Conservation (phyloP, 1,139 yeast species). For the Pichia sp. region DNA sequence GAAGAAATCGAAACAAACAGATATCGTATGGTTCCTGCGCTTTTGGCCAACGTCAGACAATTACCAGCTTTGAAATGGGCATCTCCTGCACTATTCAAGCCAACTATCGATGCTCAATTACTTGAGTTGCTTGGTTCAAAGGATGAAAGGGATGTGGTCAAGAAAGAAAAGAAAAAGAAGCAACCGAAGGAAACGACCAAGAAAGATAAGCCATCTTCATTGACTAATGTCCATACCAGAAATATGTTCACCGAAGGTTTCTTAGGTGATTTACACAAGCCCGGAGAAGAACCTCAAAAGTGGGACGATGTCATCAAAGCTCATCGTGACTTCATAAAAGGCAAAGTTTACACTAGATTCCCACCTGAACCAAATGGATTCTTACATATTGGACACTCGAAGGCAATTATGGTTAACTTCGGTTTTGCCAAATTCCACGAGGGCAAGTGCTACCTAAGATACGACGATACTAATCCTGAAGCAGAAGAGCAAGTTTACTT, state of each 20-base stretch:
- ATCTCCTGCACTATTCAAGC: conserved; percentile 78
- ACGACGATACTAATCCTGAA: conserved; percentile 97
- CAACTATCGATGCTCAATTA: conserved; percentile 73
- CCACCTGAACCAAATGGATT: conserved; percentile 99
- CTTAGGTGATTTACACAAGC: conserved; percentile 89
- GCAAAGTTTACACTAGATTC: conserved; percentile 86
- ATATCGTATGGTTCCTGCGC: conserved; percentile 69
- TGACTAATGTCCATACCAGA: conserved; percentile 39
- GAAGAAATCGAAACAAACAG: conserved; percentile 63
- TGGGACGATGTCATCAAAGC: conserved; percentile 78
- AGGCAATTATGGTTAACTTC: conserved; percentile 95
- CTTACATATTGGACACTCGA: conserved; percentile 95
- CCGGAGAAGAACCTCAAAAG: conserved; percentile 91
- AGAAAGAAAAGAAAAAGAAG: conserved; percentile 66
- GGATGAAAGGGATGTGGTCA: conserved; percentile 86
- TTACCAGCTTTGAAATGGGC: conserved; percentile 87
- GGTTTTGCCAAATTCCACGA: conserved; percentile 84
- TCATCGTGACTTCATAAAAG: conserved; percentile 73
- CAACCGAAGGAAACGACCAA: conserved; percentile 15
- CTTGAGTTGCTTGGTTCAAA: conserved; percentile 80
- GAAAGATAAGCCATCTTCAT: conserved; percentile 28
- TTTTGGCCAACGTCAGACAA: conserved; percentile 72
- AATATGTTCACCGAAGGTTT: conserved; percentile 96
- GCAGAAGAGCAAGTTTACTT: conserved; percentile 94
- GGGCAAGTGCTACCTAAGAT: conserved; percentile 88